Evolutionary conservation across 345 rosid genomes (phyloP).

Genomic region (Brassica rapa): DNA sequence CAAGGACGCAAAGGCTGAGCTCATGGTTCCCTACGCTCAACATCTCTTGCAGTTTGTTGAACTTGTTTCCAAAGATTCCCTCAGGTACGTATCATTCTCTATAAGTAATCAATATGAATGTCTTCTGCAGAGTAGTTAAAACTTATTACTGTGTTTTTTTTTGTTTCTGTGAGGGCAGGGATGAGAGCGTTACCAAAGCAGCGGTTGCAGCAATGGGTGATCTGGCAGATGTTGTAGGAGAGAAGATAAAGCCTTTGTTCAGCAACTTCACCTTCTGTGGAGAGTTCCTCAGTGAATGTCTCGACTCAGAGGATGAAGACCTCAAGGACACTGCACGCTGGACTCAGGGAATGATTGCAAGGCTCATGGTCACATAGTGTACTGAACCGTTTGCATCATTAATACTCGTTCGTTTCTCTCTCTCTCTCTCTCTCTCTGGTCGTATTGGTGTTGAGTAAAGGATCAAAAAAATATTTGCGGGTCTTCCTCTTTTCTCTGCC

Average conservation of each 20-base stretch:
- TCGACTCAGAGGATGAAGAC: conserved; percentile 78
- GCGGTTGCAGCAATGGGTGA: conserved; percentile 95
- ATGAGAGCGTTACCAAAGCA: conserved; percentile 83
- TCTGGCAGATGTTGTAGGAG: conserved; percentile 85
- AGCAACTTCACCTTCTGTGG: conserved; percentile 57
- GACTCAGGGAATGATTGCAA: conserved; percentile 87
- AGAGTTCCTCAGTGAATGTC: conserved; percentile 73
- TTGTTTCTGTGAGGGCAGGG: conserved; percentile 46
- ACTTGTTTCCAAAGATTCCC: conserved; percentile 65
- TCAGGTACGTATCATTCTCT: conserved; percentile 47
- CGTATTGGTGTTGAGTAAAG: conserved; percentile 29
- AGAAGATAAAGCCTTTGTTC: conserved; percentile 65
- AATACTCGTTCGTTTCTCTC: neutral
- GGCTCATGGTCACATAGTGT: conserved; percentile 56
- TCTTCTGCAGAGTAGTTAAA: neutral
- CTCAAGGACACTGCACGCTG: conserved; percentile 84
- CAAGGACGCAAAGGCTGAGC: conserved; percentile 71
- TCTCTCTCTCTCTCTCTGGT: conserved; percentile 17
- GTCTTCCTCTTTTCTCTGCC: conserved; percentile 28
- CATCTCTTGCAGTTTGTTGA: conserved; percentile 86
- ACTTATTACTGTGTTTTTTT: neutral
- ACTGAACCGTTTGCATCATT: neutral
- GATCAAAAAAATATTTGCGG: conserved; percentile 19
- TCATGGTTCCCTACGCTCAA: conserved; percentile 81
- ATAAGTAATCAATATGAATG: neutral